Percentiles rank a stretch among this genome's conserved stretches.
phyloP scores from a whole-genome alignment of 176 grass and related monocot genomes.

The Aegilops sharonensis region DNA sequence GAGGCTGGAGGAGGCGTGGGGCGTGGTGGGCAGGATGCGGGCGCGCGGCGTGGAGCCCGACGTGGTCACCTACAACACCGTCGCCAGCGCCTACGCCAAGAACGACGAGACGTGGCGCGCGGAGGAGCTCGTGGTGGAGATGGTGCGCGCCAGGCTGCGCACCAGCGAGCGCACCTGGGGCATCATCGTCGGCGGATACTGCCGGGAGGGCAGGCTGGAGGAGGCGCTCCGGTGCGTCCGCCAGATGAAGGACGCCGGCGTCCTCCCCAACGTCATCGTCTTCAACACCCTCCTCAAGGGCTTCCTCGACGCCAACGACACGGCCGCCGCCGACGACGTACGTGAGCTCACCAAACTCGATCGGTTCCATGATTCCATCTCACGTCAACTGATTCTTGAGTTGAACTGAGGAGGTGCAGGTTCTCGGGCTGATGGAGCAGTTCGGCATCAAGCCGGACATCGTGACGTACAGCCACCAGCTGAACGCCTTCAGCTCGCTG shows the following conservation, averaged over 20 bases:
- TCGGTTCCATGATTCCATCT: neutral
- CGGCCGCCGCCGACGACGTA: slow-evolving; percentile 61
- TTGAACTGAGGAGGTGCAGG: slow-evolving; percentile 25
- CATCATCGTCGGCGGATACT: slow-evolving; percentile 86
- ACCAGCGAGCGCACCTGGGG: slow-evolving; percentile 89
- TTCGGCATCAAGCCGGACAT: slow-evolving; percentile 74
- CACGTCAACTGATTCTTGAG: neutral
- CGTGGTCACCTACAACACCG: slow-evolving; percentile 90
- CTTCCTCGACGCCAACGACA: slow-evolving; percentile 72
- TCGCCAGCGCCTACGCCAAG: slow-evolving; percentile 78
- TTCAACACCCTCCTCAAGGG: slow-evolving; percentile 96
- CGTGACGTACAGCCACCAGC: slow-evolving; percentile 92
- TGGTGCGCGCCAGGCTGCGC: slow-evolving; percentile 51
- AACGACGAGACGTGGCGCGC: slow-evolving; percentile 73
- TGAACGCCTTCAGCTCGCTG: slow-evolving; percentile 74
- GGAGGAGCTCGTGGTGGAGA: slow-evolving; percentile 72
- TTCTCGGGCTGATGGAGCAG: slow-evolving; percentile 72
- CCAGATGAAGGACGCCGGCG: slow-evolving; percentile 68
- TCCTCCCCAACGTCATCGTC: slow-evolving; percentile 65
- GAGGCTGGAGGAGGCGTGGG: slow-evolving; percentile 73
- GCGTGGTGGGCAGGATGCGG: slow-evolving; percentile 54
- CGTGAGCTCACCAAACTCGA: slow-evolving; percentile 23
- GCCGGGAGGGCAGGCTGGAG: slow-evolving; percentile 74
- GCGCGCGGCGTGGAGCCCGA: slow-evolving; percentile 58
- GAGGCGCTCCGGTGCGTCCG: slow-evolving; percentile 83